Percentiles rank a stretch among this genome's conserved stretches.
Conservation (phyloP, 78 protist genomes). For the Dictyostelium citrinum region DNA sequence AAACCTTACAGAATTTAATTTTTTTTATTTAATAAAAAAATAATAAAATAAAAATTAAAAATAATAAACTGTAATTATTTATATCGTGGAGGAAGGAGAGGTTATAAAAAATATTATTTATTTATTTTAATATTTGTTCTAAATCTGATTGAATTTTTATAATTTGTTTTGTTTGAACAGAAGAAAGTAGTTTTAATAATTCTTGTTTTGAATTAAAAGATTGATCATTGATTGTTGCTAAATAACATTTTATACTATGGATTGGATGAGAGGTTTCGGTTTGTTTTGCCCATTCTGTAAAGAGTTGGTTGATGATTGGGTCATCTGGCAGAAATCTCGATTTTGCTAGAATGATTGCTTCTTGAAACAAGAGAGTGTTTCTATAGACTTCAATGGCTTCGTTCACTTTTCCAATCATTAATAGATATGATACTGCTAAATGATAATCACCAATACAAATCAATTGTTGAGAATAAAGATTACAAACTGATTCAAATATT, state of each 20-base stretch:
- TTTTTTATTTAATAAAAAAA: background rate
- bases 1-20: background rate
- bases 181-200: background rate
- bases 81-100: no score
- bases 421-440: slow-evolving; percentile 39
- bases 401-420: slow-evolving; percentile 11
- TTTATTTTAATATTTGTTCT: background rate
- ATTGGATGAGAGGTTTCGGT: slow-evolving; percentile 3
- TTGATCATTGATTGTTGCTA: background rate
- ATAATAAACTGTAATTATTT: no score
- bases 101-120: no score
- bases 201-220: background rate
- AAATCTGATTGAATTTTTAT: background rate
- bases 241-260: slow-evolving; percentile 44
- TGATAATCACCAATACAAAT: slow-evolving; percentile 55
- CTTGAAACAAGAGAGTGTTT: background rate
- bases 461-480: slow-evolving; percentile 29
- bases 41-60: background rate
- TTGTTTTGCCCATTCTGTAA: slow-evolving; percentile 44
- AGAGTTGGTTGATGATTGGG: slow-evolving; percentile 4
- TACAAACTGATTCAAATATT: slow-evolving; percentile 3
- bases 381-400: slow-evolving; percentile 51
- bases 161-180: background rate
- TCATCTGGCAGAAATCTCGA: slow-evolving; percentile 12
- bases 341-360: slow-evolving; percentile 50